These are phyloP conservation scores for Prunus kanzakura DNA, from an alignment of 306 rosid species.

Conservation along the genomic window DNA sequence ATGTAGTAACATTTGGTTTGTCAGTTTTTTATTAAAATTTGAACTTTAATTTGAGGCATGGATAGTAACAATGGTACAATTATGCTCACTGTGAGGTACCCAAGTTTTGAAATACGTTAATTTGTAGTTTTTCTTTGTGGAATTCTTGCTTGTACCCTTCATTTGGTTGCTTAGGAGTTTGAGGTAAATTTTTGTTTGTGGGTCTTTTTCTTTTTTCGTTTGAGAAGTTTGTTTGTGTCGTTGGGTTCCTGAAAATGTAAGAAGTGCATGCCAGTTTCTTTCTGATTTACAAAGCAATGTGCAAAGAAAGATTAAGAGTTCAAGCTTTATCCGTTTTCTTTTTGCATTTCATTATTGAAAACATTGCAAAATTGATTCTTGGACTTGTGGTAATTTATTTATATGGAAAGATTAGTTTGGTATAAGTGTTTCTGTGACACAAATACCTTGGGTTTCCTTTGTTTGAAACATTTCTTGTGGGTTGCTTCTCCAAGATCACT, in stretches of 20 bases:
- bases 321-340: not conserved
- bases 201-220: not conserved
- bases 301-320: not conserved
- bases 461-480: not conserved
- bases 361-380: not conserved
- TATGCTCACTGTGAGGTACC: not conserved
- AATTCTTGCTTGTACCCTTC: not conserved
- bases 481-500: constrained; percentile 55
- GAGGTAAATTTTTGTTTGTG: not conserved
- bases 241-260: not conserved
- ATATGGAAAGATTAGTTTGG: not conserved
- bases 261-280: not conserved
- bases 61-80: not conserved
- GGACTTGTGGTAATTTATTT: not conserved
- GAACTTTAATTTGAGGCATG: not conserved
- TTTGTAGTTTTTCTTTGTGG: not conserved
- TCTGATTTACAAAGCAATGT: not conserved
- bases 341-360: not conserved
- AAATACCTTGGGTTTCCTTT: not conserved
- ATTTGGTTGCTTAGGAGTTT: not conserved
- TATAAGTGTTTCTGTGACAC: not conserved
- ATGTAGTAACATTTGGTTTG: not conserved
- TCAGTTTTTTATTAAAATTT: not conserved
- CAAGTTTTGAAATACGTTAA: not conserved
- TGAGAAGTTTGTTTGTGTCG: not conserved